Evolutionary conservation across 176 grass and related monocot species (phyloP).

Genomic region (Tuctoria greenei): DNA sequence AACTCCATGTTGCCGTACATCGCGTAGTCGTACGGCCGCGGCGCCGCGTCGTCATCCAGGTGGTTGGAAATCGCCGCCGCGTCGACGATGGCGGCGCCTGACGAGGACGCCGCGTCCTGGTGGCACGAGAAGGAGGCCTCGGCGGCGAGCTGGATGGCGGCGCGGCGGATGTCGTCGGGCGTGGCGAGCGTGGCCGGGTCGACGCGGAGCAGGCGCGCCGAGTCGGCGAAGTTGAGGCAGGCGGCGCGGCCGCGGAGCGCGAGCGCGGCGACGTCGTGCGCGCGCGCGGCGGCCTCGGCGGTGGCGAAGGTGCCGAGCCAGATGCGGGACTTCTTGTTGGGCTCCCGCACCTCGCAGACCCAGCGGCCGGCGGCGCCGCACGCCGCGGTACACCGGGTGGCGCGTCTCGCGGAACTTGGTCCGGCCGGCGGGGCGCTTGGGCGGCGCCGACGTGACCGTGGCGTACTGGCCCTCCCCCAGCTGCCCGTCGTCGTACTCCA

Average conservation of each 20-base stretch:
- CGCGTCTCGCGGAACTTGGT: slow-evolving; percentile 93
- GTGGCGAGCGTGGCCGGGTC: slow-evolving; percentile 38
- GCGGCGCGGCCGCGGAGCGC: slow-evolving; percentile 55
- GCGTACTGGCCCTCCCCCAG: slow-evolving; percentile 29
- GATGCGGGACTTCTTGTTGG: slow-evolving; percentile 83
- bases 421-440: slow-evolving; percentile 65
- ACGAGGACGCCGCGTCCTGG: not conserved
- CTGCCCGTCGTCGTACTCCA: slow-evolving; percentile 24
- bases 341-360: slow-evolving; percentile 82
- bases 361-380: slow-evolving; percentile 61
- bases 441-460: slow-evolving; percentile 59
- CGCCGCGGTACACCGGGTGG: slow-evolving; percentile 74
- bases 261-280: slow-evolving; percentile 83
- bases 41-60: not conserved
- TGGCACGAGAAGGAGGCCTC: slow-evolving; percentile 43
- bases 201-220: slow-evolving; percentile 29
- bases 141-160: slow-evolving; percentile 67
- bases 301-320: slow-evolving; percentile 77
- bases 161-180: slow-evolving; percentile 69
- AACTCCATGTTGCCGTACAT: slow-evolving; percentile 38
- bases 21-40: slow-evolving; percentile 36
- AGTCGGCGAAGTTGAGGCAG: slow-evolving; percentile 85
- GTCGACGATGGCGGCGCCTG: not conserved
- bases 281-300: slow-evolving; percentile 67
- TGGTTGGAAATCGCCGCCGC: too few relatives aligned